Conservation (phyloP, 495 filamentous ascomycete genomes). For the Xylaria curta region DNA sequence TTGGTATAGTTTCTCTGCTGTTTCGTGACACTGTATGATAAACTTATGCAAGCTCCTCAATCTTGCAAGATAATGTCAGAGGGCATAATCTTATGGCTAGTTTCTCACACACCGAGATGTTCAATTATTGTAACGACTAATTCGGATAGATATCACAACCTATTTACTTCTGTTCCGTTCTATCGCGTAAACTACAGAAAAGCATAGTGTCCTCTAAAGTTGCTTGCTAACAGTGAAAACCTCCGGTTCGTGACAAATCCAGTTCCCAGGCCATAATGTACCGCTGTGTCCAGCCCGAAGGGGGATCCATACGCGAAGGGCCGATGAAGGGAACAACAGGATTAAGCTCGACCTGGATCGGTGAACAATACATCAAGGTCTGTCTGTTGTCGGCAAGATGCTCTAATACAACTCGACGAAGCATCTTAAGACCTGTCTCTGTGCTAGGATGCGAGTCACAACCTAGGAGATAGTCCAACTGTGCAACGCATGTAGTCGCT, state of each 20-base stretch:
- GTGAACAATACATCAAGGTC: not conserved
- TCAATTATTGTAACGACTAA: not conserved
- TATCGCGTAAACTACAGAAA: too few species aligned
- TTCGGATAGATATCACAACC: not conserved
- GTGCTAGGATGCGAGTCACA: too few species aligned
- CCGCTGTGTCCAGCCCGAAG: not conserved
- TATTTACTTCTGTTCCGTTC: too few species aligned
- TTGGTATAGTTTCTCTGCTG: not conserved
- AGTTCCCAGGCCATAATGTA: not conserved
- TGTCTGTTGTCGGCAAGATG: not conserved
- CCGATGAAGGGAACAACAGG: not conserved
- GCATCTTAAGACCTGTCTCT: not conserved
- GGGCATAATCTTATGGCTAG: not conserved
- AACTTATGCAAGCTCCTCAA: not conserved
- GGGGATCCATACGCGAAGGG: not conserved
- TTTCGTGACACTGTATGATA: not conserved
- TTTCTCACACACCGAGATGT: too few species aligned
- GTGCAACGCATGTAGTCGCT: not conserved
- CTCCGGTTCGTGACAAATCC: not conserved
- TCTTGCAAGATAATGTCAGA: not conserved
- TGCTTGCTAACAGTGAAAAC: too few species aligned
- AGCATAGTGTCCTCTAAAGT: too few species aligned
- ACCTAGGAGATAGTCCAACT: not conserved
- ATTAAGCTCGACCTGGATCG: not conserved
- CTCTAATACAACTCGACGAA: not conserved